Conservation (phyloP, 2,329 filamentous ascomycete species). For the Tothia fuscella region DNA sequence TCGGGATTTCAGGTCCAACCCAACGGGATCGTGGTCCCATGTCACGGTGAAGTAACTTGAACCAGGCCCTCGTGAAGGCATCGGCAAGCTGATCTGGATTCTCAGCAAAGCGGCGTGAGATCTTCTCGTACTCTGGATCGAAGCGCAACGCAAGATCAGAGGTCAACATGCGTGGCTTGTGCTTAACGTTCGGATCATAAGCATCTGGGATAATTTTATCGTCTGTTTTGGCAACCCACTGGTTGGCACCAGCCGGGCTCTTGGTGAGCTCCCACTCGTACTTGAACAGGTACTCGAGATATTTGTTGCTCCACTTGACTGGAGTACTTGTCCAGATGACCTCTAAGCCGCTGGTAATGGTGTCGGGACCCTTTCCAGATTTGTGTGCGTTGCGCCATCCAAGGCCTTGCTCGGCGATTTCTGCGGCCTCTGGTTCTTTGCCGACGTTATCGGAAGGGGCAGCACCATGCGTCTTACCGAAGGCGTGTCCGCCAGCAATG, state of each 20-base stretch:
- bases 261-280: constrained; percentile 68
- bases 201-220: constrained; percentile 59
- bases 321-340: constrained; percentile 70
- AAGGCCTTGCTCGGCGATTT: constrained; percentile 54
- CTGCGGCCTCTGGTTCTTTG: constrained; percentile 53
- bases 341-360: constrained; percentile 66
- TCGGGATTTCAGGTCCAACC: constrained; percentile 61
- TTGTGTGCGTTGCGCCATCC: constrained; percentile 58
- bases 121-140: constrained; percentile 64
- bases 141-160: constrained; percentile 61
- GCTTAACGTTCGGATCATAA: constrained; percentile 59
- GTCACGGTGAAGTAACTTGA: constrained; percentile 73
- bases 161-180: constrained; percentile 64
- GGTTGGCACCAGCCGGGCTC: constrained; percentile 63
- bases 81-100: constrained; percentile 58
- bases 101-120: constrained; percentile 56
- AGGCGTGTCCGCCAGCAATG: constrained; percentile 66
- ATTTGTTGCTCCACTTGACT: constrained; percentile 63
- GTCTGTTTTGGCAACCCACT: constrained; percentile 62
- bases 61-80: constrained; percentile 64
- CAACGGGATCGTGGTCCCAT: constrained; percentile 61
- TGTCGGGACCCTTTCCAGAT: constrained; percentile 56
- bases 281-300: constrained; percentile 64
- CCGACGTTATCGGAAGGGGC: constrained; percentile 52
- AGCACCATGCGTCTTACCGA: constrained; percentile 73